Percentiles rank a stretch among this genome's conserved stretches.
Conservation (phyloP, 345 rosid genomes). For the Syzygium oleosum region DNA sequence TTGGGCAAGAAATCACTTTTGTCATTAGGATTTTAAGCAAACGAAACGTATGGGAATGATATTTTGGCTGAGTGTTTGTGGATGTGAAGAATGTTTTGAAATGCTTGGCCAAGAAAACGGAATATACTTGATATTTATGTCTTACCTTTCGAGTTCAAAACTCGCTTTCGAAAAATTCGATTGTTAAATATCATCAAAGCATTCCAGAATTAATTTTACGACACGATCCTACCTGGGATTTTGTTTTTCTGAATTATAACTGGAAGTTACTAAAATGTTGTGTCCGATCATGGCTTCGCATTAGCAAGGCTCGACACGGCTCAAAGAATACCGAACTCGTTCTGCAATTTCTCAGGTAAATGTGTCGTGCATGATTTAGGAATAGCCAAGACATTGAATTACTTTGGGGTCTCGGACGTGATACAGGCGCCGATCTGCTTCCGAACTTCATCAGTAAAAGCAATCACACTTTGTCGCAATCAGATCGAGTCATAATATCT, state of each 20-base stretch:
- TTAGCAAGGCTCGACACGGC: neutral
- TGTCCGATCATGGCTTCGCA: neutral
- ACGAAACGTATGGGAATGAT: neutral
- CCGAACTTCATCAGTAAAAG: neutral
- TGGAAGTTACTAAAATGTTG: too few species aligned
- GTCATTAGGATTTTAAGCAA: neutral
- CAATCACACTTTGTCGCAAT: neutral
- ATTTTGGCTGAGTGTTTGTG: neutral
- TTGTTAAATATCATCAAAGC: neutral
- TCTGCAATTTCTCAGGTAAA: too few species aligned
- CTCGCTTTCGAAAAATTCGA: neutral
- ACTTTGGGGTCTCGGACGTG: neutral
- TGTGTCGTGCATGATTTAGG: neutral
- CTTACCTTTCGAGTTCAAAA: neutral
- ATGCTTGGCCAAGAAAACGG: neutral
- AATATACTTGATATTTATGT: neutral
- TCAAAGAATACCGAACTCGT: neutral
- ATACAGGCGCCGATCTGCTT: neutral
- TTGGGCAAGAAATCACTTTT: neutral
- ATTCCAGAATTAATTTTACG: neutral
- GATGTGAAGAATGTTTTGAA: neutral
- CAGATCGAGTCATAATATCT: neutral
- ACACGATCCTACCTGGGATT: neutral
- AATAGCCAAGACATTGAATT: neutral
- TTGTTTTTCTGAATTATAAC: too few species aligned